Evolutionary conservation across 176 grass and related monocot species (phyloP).

Genomic region (Musa acuminata): DNA sequence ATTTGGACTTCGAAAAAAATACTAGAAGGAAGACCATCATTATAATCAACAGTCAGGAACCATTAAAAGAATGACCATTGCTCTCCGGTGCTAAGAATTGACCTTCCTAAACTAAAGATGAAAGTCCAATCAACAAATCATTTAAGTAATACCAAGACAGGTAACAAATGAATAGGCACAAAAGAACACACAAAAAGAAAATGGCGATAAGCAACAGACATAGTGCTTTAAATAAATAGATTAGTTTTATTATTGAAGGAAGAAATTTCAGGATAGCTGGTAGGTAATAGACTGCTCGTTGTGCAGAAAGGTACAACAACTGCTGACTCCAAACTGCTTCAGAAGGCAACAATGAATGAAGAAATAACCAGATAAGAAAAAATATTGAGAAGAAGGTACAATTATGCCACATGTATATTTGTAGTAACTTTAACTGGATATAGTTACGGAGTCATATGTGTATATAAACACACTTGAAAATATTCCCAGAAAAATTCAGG

Average conservation of each 20-base stretch:
- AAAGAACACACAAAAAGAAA: background rate
- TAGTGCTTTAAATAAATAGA: background rate
- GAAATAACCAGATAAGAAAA: background rate
- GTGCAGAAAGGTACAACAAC: background rate
- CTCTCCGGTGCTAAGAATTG: background rate
- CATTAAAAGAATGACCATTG: background rate
- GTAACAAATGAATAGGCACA: background rate
- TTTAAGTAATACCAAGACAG: background rate
- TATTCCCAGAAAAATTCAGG: background rate
- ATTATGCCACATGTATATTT: background rate
- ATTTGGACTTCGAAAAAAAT: too few species aligned
- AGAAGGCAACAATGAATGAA: too few species aligned
- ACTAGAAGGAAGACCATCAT: too few species aligned
- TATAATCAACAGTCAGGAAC: too few species aligned
- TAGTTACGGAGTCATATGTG: background rate
- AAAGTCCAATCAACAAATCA: background rate
- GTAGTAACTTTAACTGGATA: background rate
- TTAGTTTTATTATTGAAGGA: background rate
- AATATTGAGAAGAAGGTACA: background rate
- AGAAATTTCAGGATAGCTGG: background rate
- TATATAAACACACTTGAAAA: background rate
- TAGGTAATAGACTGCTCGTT: background rate
- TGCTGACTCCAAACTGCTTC: too few species aligned
- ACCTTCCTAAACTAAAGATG: background rate
- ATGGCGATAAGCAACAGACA: background rate